Evolutionary conservation across 2,329 filamentous ascomycete species (phyloP).

Genomic region (Aspergillus sp.): DNA sequence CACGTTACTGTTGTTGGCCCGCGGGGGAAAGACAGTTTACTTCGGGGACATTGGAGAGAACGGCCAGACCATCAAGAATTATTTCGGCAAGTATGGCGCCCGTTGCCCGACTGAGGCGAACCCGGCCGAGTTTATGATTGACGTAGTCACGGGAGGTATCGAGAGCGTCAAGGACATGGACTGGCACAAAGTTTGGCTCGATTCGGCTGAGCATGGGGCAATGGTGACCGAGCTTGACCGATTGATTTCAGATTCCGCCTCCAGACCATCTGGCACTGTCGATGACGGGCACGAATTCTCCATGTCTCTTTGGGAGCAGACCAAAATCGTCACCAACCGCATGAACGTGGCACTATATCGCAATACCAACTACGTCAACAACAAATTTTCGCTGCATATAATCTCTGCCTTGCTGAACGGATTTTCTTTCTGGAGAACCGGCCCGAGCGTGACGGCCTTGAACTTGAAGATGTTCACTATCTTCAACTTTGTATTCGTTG

Average conservation of each 20-base stretch:
- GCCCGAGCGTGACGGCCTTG: constrained; percentile 62
- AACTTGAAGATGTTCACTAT: constrained; percentile 70
- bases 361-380: constrained; percentile 64
- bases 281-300: constrained; percentile 57
- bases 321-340: constrained; percentile 62
- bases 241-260: constrained; percentile 51
- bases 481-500: constrained; percentile 59
- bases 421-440: constrained; percentile 65
- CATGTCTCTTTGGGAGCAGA: constrained; percentile 61
- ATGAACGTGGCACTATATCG: constrained; percentile 64
- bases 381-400: constrained; percentile 58
- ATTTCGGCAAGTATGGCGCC: constrained; percentile 64
- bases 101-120: constrained; percentile 61
- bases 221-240: constrained; percentile 62
- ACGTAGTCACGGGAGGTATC: constrained; percentile 41
- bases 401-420: constrained; percentile 46
- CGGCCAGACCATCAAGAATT: constrained; percentile 60
- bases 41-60: constrained; percentile 66
- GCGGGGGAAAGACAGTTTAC: constrained; percentile 66
- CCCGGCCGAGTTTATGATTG: constrained; percentile 57
- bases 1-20: constrained; percentile 64
- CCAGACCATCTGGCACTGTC: constrained; percentile 42
- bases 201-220: constrained; percentile 58
- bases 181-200: constrained; percentile 69
- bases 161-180: constrained; percentile 46